Evolutionary conservation across 169 alveolate species (phyloP).

Genomic region (Plasmodium gallinaceum): DNA sequence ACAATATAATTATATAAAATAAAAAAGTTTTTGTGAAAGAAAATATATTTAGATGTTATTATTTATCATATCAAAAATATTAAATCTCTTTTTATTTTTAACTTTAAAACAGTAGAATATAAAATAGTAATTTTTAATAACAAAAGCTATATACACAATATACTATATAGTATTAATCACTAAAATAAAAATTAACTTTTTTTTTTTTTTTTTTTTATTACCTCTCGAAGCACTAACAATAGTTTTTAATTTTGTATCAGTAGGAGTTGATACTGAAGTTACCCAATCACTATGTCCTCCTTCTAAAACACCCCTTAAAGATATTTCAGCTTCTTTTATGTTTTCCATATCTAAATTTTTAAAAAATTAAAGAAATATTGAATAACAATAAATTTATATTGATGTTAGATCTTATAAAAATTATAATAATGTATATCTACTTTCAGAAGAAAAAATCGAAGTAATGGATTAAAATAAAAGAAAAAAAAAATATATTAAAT

Average conservation of each 20-base stretch:
- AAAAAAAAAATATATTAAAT: no score
- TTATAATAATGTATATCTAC: neutral
- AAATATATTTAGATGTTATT: neutral
- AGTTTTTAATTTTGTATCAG: constrained; percentile 89
- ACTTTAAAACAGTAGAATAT: no score
- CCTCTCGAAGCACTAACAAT: constrained; percentile 95
- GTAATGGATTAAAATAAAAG: no score
- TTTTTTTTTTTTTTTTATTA: constrained; percentile 42
- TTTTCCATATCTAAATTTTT: constrained; percentile 50
- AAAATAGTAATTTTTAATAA: no score
- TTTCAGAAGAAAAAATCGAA: neutral
- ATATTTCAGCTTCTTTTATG: constrained; percentile 79
- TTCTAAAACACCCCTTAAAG: constrained; percentile 90
- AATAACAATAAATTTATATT: no score
- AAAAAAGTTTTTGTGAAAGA: neutral
- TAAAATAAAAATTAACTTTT: neutral
- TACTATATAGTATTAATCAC: no score
- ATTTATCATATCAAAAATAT: no score
- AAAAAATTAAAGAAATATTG: neutral
- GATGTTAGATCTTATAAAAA: neutral
- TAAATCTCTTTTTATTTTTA: no score
- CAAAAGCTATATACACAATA: no score
- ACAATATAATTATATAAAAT: no score
- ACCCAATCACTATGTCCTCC: constrained; percentile 97
- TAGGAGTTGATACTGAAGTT: constrained; percentile 95